Evolutionary conservation across 371 early-diverging fungal species (phyloP), one percentile per base, ranked within the genome.

Genomic region (Apophysomyces ossiformis): DNA sequence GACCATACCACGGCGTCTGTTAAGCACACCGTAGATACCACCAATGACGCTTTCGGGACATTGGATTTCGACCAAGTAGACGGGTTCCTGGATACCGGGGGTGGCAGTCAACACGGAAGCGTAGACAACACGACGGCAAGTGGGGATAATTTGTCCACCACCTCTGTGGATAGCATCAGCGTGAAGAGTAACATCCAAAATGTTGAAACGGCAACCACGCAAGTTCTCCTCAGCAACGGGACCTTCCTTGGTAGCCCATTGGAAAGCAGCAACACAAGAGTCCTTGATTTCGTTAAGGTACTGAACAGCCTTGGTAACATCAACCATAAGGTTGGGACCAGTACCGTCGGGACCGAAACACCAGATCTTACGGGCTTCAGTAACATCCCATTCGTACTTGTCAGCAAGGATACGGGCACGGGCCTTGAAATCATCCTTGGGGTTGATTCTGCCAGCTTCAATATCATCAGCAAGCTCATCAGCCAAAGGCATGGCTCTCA

Each of bases 101-200:
- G 76, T 63, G 70, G 99, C 98, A 62, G 94, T 87, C 63, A 99
- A 86, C 57, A 90, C 73, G 63, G 99, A 90, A 58, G 99, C 99
- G 76, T 96, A 97, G 73, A 93, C 82, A 66, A 96, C 97, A 69
- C 98, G 91, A 60, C 99, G 90, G 26, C 92, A 90, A 4, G 96
- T 94, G 3, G 98, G 99, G 63, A 97, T 96, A 41, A 98, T 90
- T 72, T 98, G 97, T 46, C 98, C 98, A 75, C 96, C 98, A 87
- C 99, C 99, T 87, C 99, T 94, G 88, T 99, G 99, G 83, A 99
- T 99, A 73, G 99, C 95, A 91, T 99, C 99, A 78, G 99, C 95
- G 85, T 99, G 99, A 58, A 99, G 90, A 21, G 92, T 90, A 58
- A 98, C 97, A 92, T 99, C 99, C 57, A 95, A 78, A 61, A 99